Conservation (phyloP, 2,329 filamentous ascomycete species). For the Exophiala sp. region DNA sequence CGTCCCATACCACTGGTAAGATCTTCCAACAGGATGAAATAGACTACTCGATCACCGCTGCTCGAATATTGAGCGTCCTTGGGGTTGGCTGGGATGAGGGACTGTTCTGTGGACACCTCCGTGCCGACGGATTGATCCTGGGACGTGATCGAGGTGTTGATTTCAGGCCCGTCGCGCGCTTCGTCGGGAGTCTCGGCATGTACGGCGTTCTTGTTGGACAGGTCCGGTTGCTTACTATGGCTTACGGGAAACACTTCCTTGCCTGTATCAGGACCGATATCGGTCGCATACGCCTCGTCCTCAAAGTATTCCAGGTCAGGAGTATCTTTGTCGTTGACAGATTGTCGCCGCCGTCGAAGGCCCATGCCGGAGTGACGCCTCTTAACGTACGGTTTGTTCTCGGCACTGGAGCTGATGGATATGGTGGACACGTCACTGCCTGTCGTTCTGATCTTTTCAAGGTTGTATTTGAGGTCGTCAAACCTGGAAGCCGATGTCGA, state of each 20-base stretch:
- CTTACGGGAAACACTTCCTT: constrained; percentile 67
- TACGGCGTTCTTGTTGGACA: not conserved
- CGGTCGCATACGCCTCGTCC: constrained; percentile 77
- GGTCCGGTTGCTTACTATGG: constrained; percentile 35
- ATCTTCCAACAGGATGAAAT: constrained; percentile 89
- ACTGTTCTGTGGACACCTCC: not conserved
- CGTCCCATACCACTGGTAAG: constrained; percentile 93
- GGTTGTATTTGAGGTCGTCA: constrained; percentile 28
- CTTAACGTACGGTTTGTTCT: constrained; percentile 23
- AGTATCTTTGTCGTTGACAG: constrained; percentile 56
- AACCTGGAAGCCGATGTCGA: constrained; percentile 23
- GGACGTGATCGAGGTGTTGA: not conserved
- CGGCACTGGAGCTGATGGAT: constrained; percentile 6
- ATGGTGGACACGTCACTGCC: constrained; percentile 19
- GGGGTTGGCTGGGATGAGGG: constrained; percentile 57
- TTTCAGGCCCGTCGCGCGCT: not conserved
- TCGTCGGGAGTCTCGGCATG: not conserved
- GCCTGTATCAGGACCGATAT: constrained; percentile 68
- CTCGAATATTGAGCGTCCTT: constrained; percentile 64
- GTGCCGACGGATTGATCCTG: not conserved
- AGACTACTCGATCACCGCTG: constrained; percentile 64
- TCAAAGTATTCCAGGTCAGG: constrained; percentile 87
- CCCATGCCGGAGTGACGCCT: constrained; percentile 84
- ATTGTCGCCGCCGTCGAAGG: constrained; percentile 67
- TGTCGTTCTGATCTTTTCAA: constrained; percentile 35